Evolutionary conservation across 805 yeast species (phyloP), one percentile per base, ranked within the genome.

Genomic region (Candida oleophila): DNA sequence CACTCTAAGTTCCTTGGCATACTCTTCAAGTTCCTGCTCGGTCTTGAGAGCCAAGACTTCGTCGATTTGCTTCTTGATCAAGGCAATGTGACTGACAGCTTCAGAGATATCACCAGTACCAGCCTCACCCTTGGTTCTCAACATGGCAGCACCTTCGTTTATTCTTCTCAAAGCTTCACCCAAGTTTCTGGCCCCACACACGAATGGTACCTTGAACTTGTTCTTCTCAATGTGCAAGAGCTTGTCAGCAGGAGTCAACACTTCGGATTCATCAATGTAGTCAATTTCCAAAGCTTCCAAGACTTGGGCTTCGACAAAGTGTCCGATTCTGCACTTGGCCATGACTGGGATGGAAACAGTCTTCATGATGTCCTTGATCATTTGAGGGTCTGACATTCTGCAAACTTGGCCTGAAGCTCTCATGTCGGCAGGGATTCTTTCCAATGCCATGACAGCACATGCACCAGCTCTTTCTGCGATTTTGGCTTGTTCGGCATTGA

Each of bases 241-340:
- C 66, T 82, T 81, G 65, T 87, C 91, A 20, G 94, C 94, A 22
- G 90, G 89, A 9, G 94, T 87, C 57, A 87, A 76, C 7, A 87
- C 95, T 67, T 87, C 95, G 52, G 88, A 81, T 69, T 87, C 95
- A 62, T 87, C 95, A 49, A 87, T 84, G 71, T 83, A 87, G 65
- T 87, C 95, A 40, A 85, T 80, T 42, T 80, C 86, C 49, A 87
- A 69, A 16, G 81, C 81, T 65, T 87, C 83, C 55, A 87, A 73
- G 45, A 87, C 74, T 68, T 85, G 89, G 15, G 94, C 92, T 68
- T 87, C 95, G 36, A 85, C 91, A 55, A 77, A 71, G 65, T 87
- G 95, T 22, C 95, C 95, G 56, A 87, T 87, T 62, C 95, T 77
- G 59, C 85, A 84, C 66, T 87, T 87, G 47, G 95, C 95, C 94